Conservation (phyloP, 2,329 filamentous ascomycete genomes). For the Lasiodiplodia gonubiensis region DNA sequence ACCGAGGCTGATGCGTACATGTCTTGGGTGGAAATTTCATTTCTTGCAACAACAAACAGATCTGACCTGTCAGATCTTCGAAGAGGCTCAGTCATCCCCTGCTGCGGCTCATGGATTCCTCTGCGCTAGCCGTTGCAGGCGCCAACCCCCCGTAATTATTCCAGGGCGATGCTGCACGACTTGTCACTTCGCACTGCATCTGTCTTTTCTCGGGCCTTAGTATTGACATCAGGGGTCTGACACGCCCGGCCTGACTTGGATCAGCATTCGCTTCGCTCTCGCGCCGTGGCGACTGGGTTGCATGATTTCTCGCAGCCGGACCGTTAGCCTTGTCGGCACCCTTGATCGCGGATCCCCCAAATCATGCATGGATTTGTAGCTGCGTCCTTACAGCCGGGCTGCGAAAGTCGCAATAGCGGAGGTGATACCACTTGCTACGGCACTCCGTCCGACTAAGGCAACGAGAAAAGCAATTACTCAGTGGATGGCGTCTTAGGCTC, state of each 20-base stretch:
- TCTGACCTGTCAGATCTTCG: neutral
- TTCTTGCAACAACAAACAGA: neutral
- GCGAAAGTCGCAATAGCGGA: neutral
- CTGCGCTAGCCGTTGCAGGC: neutral
- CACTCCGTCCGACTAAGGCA: neutral
- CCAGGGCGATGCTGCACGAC: neutral
- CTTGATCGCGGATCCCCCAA: constrained; percentile 4
- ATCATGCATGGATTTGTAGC: neutral
- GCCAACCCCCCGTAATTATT: neutral
- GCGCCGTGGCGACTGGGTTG: neutral
- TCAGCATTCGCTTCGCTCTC: neutral
- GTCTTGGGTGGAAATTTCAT: neutral
- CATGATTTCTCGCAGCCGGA: neutral
- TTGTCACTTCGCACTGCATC: neutral
- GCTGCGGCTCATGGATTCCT: neutral
- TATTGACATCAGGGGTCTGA: neutral
- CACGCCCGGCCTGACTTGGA: neutral
- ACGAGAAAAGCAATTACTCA: neutral
- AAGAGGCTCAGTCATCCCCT: neutral
- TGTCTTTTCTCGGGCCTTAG: neutral
- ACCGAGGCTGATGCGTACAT: neutral
- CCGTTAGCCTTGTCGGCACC: neutral
- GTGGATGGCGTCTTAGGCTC: neutral
- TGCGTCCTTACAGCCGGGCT: neutral
- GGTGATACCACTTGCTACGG: neutral